A percentile compares a stretch with the other conserved stretches of the same genome.
phyloP scores from a whole-genome alignment of 306 rosid genomes.

The Vigna hirtella region DNA sequence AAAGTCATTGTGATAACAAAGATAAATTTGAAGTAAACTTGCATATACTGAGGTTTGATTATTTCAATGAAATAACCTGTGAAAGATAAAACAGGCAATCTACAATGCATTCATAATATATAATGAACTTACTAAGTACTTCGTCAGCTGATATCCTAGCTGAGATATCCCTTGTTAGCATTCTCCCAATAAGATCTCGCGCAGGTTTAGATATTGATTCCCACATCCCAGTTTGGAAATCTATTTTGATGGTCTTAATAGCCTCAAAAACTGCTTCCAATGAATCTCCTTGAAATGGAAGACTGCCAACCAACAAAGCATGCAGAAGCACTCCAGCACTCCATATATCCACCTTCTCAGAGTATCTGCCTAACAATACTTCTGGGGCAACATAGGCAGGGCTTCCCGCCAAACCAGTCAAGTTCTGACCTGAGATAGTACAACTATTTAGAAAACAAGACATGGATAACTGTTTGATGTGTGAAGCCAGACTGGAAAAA shows the following conservation, averaged over 20 bases:
- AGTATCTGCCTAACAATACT: constrained; percentile 77
- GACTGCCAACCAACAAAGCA: constrained; percentile 80
- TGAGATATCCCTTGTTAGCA: constrained; percentile 90
- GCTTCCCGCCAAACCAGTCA: constrained; percentile 98
- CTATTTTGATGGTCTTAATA: constrained; percentile 72
- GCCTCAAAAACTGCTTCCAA: constrained; percentile 94
- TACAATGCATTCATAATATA: constrained; percentile 22
- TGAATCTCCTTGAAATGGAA: constrained; percentile 93
- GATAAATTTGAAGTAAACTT: constrained; percentile 20
- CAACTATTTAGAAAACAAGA: constrained; percentile 35
- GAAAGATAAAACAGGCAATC: constrained; percentile 25
- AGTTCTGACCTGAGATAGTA: constrained; percentile 74
- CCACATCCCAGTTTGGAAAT: constrained; percentile 85
- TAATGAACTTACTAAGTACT: constrained; percentile 82
- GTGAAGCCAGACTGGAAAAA: not conserved
- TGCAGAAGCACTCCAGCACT: constrained; percentile 98
- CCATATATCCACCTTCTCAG: constrained; percentile 97
- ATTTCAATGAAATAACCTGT: constrained; percentile 4
- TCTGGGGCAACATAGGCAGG: constrained; percentile 99
- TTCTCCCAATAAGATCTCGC: constrained; percentile 88
- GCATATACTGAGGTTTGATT: not conserved
- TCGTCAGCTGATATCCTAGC: constrained; percentile 93
- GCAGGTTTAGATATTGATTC: constrained; percentile 87
- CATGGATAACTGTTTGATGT: constrained; percentile 32
- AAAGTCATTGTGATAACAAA: constrained; percentile 1